These are phyloP conservation scores for Solanum tacnaense DNA, from an alignment of 257 asterid species.

Conservation along the genomic window DNA sequence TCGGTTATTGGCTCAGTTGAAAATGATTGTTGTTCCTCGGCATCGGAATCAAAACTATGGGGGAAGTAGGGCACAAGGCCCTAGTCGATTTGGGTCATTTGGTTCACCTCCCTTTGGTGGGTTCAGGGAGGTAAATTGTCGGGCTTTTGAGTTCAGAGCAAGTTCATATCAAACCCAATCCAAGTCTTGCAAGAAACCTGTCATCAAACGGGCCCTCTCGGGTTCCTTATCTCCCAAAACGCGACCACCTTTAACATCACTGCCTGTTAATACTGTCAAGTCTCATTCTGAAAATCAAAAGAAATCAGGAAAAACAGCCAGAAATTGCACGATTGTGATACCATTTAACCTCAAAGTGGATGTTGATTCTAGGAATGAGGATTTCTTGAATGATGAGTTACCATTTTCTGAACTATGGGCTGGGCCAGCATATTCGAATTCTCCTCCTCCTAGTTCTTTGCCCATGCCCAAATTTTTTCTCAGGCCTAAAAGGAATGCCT, in stretches of 20 bases:
- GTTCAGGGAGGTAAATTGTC: conserved; percentile 24
- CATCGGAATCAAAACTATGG: conserved; percentile 45
- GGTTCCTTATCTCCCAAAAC: conserved; percentile 23
- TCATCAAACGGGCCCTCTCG: neutral
- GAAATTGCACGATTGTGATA: conserved; percentile 14
- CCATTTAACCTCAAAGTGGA: conserved; percentile 33
- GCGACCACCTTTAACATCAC: conserved; percentile 25
- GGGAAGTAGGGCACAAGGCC: conserved; percentile 13
- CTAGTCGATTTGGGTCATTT: conserved; percentile 22
- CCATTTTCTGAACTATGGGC: conserved; percentile 85
- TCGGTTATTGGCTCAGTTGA: conserved; percentile 20
- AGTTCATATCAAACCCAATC: conserved; percentile 42
- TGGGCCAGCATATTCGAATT: conserved; percentile 85
- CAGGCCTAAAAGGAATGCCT: conserved; percentile 56
- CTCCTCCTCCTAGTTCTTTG: conserved; percentile 92
- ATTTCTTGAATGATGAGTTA: conserved; percentile 12
- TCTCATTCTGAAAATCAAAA: conserved; percentile 15
- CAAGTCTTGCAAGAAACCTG: conserved; percentile 6
- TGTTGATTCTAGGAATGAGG: neutral
- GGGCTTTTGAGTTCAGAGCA: conserved; percentile 42
- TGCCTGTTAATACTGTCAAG: neutral
- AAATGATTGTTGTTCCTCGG: conserved; percentile 44
- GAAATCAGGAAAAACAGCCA: conserved; percentile 17
- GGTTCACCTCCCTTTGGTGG: conserved; percentile 21
- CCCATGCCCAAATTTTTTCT: conserved; percentile 81